phyloP scores from a whole-genome alignment of 441 rosid species.

The Isatis lusitanica region DNA sequence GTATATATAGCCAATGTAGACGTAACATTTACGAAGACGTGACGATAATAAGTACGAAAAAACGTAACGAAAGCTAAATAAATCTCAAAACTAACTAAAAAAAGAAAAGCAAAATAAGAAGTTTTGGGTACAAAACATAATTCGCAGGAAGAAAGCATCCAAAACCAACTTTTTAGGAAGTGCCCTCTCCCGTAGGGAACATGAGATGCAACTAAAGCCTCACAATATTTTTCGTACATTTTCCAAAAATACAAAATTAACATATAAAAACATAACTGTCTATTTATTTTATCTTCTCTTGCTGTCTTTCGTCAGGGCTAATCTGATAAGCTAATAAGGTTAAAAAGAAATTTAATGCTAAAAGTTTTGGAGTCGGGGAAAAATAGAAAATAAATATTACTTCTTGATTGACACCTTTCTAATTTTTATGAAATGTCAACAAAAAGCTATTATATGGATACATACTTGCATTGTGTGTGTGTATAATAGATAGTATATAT shows the following conservation, averaged over 20 bases:
- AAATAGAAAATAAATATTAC: not conserved
- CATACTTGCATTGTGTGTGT: not conserved
- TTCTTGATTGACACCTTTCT: slow-evolving; percentile 6
- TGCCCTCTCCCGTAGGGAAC: slow-evolving; percentile 31
- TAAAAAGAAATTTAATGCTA: slow-evolving; percentile 39
- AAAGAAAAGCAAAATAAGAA: slow-evolving; percentile 22
- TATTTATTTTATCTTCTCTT: slow-evolving; percentile 33
- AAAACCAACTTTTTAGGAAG: slow-evolving; percentile 35
- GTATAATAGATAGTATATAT: not conserved
- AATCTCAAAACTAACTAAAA: slow-evolving; percentile 35
- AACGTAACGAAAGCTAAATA: slow-evolving; percentile 22
- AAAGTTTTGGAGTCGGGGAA: slow-evolving; percentile 30
- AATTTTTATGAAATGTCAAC: slow-evolving; percentile 5
- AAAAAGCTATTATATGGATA: slow-evolving; percentile 3
- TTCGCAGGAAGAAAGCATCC: slow-evolving; percentile 31
- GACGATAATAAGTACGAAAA: slow-evolving; percentile 28
- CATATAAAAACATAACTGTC: slow-evolving; percentile 28
- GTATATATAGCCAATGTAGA: not conserved
- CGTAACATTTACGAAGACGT: slow-evolving; percentile 25
- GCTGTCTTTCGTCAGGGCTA: slow-evolving; percentile 36
- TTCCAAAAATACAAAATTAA: slow-evolving; percentile 5
- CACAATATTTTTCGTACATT: slow-evolving; percentile 25
- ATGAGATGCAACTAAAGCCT: slow-evolving; percentile 28
- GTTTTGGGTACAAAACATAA: slow-evolving; percentile 17
- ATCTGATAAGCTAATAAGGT: slow-evolving; percentile 39